A percentile compares a stretch with the other conserved stretches of the same genome.
Evolutionary conservation across 176 grass and related monocot genomes (phyloP).

Genomic region (Aegilops speltoides): DNA sequence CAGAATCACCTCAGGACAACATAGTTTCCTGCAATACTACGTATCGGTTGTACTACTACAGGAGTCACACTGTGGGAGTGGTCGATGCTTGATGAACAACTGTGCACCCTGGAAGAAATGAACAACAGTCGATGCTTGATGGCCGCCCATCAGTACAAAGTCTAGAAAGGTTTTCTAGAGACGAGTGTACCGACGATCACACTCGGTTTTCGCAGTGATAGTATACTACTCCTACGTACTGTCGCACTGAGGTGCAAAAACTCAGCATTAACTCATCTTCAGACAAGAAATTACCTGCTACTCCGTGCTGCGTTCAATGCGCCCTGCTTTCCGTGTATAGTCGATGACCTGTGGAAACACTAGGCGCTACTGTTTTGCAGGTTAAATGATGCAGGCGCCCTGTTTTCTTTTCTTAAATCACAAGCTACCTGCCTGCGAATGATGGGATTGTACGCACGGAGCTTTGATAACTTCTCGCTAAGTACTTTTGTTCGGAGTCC

Average conservation of each 20-base stretch:
- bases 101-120: not conserved
- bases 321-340: slow-evolving; percentile 19
- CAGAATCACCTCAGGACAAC: not conserved
- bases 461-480: not conserved
- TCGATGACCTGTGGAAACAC: not conserved
- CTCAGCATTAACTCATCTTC: not conserved
- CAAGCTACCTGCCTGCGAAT: slow-evolving; percentile 10
- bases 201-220: not conserved
- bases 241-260: not conserved
- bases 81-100: not conserved
- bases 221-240: not conserved
- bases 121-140: not conserved
- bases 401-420: not conserved
- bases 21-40: not conserved
- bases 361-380: slow-evolving; percentile 1
- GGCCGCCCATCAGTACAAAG: not conserved
- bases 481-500: not conserved
- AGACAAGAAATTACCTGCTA: not conserved
- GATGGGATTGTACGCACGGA: not conserved
- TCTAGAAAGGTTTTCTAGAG: not conserved
- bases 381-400: not conserved
- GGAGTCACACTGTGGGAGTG: not conserved
- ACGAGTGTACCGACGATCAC: not conserved
- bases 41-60: not conserved
- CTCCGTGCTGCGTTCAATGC: slow-evolving; percentile 33